Evolutionary conservation across 768 basidiomycete genomes (phyloP).

Genomic region (Cubamyces sp.): DNA sequence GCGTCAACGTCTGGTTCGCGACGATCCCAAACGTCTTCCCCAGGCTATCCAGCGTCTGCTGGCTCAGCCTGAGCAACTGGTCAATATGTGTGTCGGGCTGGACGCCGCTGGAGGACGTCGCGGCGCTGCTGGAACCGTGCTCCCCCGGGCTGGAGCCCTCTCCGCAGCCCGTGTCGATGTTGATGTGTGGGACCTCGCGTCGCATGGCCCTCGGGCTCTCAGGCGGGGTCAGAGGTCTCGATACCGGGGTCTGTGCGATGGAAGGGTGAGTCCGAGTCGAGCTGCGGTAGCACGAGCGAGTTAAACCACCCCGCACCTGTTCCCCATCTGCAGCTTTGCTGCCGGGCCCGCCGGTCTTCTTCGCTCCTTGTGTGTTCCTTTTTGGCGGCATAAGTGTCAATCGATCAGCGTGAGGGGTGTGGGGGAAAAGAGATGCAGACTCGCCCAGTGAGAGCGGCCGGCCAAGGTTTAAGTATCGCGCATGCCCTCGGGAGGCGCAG

Average conservation of each 20-base stretch:
- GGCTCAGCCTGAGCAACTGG: constrained; percentile 51
- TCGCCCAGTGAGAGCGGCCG: background rate
- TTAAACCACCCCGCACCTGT: too few relatives aligned
- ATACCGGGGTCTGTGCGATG: too few relatives aligned
- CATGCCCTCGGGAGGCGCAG: background rate
- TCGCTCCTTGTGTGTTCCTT: too few relatives aligned
- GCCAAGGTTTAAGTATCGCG: background rate
- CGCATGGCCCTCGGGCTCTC: background rate
- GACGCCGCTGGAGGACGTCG: background rate
- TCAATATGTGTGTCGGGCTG: constrained; percentile 23
- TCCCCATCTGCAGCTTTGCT: too few relatives aligned
- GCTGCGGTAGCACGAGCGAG: background rate
- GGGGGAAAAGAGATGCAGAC: background rate
- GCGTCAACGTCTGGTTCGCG: constrained; percentile 47
- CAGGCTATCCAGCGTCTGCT: constrained; percentile 44
- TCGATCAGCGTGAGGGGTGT: too few relatives aligned
- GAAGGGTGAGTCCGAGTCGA: background rate
- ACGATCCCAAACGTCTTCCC: constrained; percentile 49
- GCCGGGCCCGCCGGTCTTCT: too few relatives aligned
- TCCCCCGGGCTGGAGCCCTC: background rate
- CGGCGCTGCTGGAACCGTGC: background rate
- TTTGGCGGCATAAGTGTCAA: too few relatives aligned
- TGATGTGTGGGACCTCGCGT: background rate
- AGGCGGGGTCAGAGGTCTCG: background rate
- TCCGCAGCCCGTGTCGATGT: background rate